These are phyloP conservation scores for Rhytidiadelphus loreus DNA, from an alignment of 225 moss, liverwort and hornwort genomes.

Conservation along the genomic window DNA sequence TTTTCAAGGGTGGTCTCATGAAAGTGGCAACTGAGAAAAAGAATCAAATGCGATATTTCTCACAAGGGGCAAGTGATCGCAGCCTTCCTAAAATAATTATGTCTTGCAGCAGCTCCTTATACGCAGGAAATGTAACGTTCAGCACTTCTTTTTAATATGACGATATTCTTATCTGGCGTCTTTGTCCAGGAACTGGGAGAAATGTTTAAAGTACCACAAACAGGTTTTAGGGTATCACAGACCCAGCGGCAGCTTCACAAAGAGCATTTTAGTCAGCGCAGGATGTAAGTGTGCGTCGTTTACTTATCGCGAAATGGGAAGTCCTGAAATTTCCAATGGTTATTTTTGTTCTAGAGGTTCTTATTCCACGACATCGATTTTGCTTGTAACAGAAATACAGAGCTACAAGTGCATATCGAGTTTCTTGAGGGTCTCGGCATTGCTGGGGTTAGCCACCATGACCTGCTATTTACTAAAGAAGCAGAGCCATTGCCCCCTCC, in stretches of 20 bases:
- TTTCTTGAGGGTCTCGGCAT: conserved; percentile 65
- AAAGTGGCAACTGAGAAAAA: conserved; percentile 94
- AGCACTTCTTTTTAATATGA: neutral
- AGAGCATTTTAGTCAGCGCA: conserved; percentile 80
- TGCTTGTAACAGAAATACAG: neutral
- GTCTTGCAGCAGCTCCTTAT: neutral
- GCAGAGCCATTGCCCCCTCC: conserved; percentile 79
- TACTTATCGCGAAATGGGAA: neutral
- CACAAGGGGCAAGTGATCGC: conserved; percentile 45
- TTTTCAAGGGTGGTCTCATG: conserved; percentile 98
- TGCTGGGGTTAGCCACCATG: conserved; percentile 95
- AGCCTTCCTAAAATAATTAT: neutral
- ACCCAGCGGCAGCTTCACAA: conserved; percentile 82
- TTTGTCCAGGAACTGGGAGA: conserved; percentile 76
- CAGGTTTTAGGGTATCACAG: conserved; percentile 72
- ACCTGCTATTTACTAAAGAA: conserved; percentile 89
- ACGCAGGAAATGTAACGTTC: neutral
- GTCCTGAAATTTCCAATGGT: neutral
- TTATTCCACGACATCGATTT: neutral
- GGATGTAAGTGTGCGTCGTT: conserved; percentile 32
- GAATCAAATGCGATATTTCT: conserved; percentile 92
- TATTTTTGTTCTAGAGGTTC: neutral
- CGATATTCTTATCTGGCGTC: neutral
- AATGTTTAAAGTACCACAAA: conserved; percentile 68
- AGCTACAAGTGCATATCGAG: conserved; percentile 53